Base-by-base conservation (phyloP, 2,329 filamentous ascomycete genomes). In the Sclerotinia glacialis region DNA sequence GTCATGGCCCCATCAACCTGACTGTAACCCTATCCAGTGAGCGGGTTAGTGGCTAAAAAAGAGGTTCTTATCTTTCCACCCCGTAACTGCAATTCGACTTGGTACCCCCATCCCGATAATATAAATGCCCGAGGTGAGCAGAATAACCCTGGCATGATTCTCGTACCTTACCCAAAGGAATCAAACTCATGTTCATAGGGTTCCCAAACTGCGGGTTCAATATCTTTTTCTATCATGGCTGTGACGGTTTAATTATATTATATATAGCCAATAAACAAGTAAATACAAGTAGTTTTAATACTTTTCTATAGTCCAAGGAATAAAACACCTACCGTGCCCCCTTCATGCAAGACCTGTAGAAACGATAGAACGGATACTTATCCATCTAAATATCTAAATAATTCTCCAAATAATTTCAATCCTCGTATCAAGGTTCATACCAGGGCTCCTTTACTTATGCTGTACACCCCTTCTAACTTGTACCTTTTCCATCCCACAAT, bases 51-150 rank as follows among this genome's bases (percentile, higher is more conserved):
- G 61, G 61, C 61, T 64, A 50, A 64, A 56, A 42, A 31, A 54
- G 37, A 40, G 26, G 23, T 64, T 62, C 61, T 64, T 64, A 64
- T 64, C 61, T 64, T 46, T 64, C 46, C 23, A 37, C 61, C 61
- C 61, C 23, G 37, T 34, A 40, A 40, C 12, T 40, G 12, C 6
- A 31, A 64, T 54, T 64, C 50, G 18, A 31, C 53, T 31, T 16
- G 23, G 34, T 28, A 59, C 61, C 37, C 37, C 61, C 47, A 55
- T 55, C 18, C 21, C 28, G 44, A 61, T 49, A 26, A 47, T 37
- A 23, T 37, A 56, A 58, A 46, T 31, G 5, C 26, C 55, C 40
- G 26, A 40, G 37, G 37, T 37, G 11, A 37, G 37, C 37, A 12
- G 37, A 37, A 37, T 37, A 37, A 37, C 37, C 37, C 12, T 37